Evolutionary conservation across 73 alveolate genomes (phyloP).

Genomic region (Diophrys sp.): DNA sequence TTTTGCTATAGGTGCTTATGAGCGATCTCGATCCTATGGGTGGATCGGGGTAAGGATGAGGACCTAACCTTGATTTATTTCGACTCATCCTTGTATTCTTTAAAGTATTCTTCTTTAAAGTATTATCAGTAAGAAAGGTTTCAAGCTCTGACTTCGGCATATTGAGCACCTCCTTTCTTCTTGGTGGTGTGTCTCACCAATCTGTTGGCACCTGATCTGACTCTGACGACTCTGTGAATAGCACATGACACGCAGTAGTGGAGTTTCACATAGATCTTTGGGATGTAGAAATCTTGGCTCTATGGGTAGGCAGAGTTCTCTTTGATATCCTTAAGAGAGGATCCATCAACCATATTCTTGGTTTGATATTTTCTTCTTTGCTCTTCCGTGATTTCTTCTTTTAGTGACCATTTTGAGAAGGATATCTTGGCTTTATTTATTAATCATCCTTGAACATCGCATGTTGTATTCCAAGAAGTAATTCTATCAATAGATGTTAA

Average conservation of each 20-base stretch:
- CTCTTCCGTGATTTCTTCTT: conserved; percentile 98
- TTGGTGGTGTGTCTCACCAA: conserved; percentile 47
- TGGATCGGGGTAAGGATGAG: no score
- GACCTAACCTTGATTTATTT: no score
- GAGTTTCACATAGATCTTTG: conserved; percentile 77
- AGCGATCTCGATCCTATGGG: no score
- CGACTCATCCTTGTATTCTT: no score
- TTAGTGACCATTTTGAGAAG: conserved; percentile 80
- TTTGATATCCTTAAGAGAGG: conserved; percentile 96
- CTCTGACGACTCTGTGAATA: conserved; percentile 67
- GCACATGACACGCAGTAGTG: conserved; percentile 79
- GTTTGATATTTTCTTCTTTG: conserved; percentile 93
- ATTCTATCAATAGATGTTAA: no score
- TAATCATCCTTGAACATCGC: no score
- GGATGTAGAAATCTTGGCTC: conserved; percentile 53
- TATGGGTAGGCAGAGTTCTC: conserved; percentile 80
- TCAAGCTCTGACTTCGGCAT: background rate
- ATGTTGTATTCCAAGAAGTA: no score
- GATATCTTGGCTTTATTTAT: no score
- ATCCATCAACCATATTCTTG: conserved; percentile 96
- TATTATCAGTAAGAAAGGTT: background rate
- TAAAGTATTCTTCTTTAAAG: no score
- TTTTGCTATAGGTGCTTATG: no score
- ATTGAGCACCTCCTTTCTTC: conserved; percentile 10
- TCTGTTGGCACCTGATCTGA: conserved; percentile 35